Percentiles rank a stretch among this genome's conserved stretches.
These are phyloP conservation scores for Acacia acuminata DNA, from an alignment of 306 rosid species.

Conservation along the genomic window DNA sequence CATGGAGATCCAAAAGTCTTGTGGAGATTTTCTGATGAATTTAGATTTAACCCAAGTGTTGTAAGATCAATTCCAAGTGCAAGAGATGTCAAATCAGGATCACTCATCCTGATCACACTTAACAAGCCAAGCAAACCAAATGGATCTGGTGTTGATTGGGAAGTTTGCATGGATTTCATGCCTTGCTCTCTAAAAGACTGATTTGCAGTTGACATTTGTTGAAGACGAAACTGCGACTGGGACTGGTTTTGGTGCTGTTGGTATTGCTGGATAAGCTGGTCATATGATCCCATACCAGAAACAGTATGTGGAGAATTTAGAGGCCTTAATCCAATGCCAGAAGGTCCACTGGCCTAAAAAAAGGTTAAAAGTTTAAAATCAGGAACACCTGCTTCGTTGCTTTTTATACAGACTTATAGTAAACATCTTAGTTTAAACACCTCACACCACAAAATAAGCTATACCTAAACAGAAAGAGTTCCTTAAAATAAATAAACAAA, in stretches of 20 bases:
- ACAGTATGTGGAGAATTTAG: constrained; percentile 76
- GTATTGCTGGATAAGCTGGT: constrained; percentile 89
- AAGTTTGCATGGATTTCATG: constrained; percentile 67
- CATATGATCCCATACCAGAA: constrained; percentile 89
- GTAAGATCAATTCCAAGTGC: constrained; percentile 98
- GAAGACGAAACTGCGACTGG: constrained; percentile 90
- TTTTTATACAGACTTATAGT: not conserved
- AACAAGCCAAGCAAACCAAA: constrained; percentile 94
- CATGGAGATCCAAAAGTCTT: constrained; percentile 98
- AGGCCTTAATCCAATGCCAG: constrained; percentile 95
- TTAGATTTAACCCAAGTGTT: constrained; percentile 87
- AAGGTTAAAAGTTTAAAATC: constrained; percentile 16
- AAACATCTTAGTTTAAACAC: not conserved
- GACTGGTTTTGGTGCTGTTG: constrained; percentile 83
- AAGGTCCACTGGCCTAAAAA: constrained; percentile 85
- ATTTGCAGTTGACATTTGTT: constrained; percentile 75
- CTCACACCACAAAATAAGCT: constrained; percentile 9
- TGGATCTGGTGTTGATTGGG: constrained; percentile 78
- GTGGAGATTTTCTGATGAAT: constrained; percentile 92
- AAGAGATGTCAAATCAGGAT: constrained; percentile 90
- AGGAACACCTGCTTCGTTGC: constrained; percentile 7
- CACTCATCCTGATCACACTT: constrained; percentile 90
- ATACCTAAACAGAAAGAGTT: not conserved
- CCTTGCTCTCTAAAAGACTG: constrained; percentile 89
- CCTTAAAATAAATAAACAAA: constrained; percentile 2